Conservation (phyloP, 306 rosid species). For the Begonia peltatifolia region DNA sequence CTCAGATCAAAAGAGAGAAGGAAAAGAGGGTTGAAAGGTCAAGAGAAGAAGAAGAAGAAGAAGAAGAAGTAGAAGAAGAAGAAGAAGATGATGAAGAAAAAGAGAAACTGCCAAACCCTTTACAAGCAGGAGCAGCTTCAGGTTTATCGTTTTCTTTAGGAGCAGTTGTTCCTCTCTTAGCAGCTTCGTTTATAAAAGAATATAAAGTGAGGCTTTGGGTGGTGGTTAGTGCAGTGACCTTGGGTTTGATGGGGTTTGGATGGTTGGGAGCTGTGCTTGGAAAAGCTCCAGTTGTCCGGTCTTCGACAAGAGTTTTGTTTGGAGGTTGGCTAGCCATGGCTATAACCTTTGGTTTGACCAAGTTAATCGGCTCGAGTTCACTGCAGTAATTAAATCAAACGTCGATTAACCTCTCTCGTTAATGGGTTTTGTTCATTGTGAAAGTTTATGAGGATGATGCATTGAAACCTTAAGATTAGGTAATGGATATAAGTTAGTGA, state of each 20-base stretch:
- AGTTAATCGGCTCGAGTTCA: slow-evolving; percentile 69
- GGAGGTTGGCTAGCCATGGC: slow-evolving; percentile 98
- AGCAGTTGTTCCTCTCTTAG: slow-evolving; percentile 74
- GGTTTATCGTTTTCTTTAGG: slow-evolving; percentile 73
- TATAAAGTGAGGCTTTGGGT: slow-evolving; percentile 47
- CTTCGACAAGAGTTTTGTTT: slow-evolving; percentile 41
- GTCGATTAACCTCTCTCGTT: too few relatives aligned
- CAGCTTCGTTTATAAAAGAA: slow-evolving; percentile 63
- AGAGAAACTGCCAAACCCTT: slow-evolving; percentile 62
- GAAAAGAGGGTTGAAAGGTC: slow-evolving; percentile 5
- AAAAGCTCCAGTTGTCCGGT: slow-evolving; percentile 41
- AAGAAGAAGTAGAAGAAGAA: background rate
- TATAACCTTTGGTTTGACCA: slow-evolving; percentile 69
- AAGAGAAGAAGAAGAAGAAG: background rate
- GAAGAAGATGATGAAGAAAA: too few relatives aligned
- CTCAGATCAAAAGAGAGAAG: slow-evolving; percentile 51
- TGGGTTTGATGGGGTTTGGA: slow-evolving; percentile 59
- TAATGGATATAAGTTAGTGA: too few relatives aligned
- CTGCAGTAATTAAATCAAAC: slow-evolving; percentile 6
- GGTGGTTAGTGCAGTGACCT: slow-evolving; percentile 48
- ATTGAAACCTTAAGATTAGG: too few relatives aligned
- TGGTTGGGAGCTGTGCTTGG: slow-evolving; percentile 70
- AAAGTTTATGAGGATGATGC: too few relatives aligned
- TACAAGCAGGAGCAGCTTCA: slow-evolving; percentile 81
- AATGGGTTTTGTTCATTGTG: too few relatives aligned